Percentiles rank a stretch among this genome's conserved stretches.
These are phyloP conservation scores for Peribolospora baueri DNA, from an alignment of 768 basidiomycete species.

Conservation along the genomic window DNA sequence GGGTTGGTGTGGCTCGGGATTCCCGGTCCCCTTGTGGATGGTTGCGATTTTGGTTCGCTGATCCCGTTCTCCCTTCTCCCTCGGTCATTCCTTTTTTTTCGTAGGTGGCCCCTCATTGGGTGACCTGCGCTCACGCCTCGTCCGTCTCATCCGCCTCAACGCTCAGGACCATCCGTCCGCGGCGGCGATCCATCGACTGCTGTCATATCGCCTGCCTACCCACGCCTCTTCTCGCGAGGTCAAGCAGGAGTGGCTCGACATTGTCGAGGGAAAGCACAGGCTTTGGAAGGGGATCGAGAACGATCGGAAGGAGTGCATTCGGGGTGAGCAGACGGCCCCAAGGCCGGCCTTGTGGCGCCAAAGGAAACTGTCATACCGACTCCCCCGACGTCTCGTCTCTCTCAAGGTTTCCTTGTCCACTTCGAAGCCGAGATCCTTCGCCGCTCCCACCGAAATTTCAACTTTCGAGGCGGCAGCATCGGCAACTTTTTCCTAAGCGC, in stretches of 20 bases:
- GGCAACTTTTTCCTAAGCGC: slow-evolving; percentile 53
- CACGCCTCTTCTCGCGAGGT: slow-evolving; percentile 45
- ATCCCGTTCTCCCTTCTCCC: background rate
- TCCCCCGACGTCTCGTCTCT: background rate
- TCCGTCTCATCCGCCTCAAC: slow-evolving; percentile 5
- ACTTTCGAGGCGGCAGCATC: slow-evolving; percentile 52
- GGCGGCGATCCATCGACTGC: slow-evolving; percentile 46
- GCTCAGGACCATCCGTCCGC: slow-evolving; percentile 13
- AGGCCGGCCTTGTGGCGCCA: background rate
- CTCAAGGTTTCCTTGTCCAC: slow-evolving; percentile 67
- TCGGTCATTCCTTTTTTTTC: slow-evolving; percentile 1
- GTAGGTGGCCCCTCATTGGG: slow-evolving; percentile 2
- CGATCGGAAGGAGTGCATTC: slow-evolving; percentile 68
- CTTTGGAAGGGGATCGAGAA: slow-evolving; percentile 66
- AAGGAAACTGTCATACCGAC: too few species aligned
- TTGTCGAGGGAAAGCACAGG: slow-evolving; percentile 52
- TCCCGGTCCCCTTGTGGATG: too few species aligned
- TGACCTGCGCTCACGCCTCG: slow-evolving; percentile 9
- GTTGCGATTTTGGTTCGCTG: too few species aligned
- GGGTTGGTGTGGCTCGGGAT: too few species aligned
- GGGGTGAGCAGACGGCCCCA: slow-evolving; percentile 3
- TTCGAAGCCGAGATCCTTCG: slow-evolving; percentile 71
- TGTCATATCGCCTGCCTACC: slow-evolving; percentile 55
- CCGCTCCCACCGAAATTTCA: slow-evolving; percentile 76
- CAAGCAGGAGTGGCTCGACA: slow-evolving; percentile 49